A percentile compares a stretch with the other conserved stretches of the same genome.
Conservation (phyloP, 345 rosid species). For the Cochlearia excelsa region DNA sequence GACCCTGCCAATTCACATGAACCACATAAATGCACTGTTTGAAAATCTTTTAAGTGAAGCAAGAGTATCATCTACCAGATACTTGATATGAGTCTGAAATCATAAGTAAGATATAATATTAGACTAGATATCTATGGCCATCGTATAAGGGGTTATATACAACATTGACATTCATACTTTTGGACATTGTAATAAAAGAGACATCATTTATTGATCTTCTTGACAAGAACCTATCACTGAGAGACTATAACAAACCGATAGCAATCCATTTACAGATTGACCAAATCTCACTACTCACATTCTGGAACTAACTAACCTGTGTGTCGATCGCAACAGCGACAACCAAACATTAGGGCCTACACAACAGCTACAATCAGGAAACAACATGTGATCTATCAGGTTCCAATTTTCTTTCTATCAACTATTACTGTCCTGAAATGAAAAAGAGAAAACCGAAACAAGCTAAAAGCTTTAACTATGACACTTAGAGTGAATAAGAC, state of each 20-base stretch:
- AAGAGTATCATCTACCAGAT: conserved; percentile 5
- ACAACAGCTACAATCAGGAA: neutral
- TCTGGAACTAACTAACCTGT: neutral
- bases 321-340: neutral
- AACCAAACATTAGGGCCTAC: conserved; percentile 6
- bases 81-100: neutral
- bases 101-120: too few species aligned
- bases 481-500: neutral
- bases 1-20: conserved; percentile 32
- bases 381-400: conserved; percentile 1
- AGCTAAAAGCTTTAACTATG: conserved; percentile 8
- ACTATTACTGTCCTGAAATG: neutral
- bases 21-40: neutral
- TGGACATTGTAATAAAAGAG: neutral
- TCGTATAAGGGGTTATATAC: neutral
- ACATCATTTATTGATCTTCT: neutral
- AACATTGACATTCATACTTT: neutral
- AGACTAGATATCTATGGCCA: neutral
- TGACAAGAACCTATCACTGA: neutral
- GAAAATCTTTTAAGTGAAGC: conserved; percentile 3
- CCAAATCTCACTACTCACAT: conserved; percentile 7
- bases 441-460: neutral
- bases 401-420: neutral
- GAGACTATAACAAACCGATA: neutral
- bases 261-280: conserved; percentile 1